Percentiles rank a stretch among this genome's conserved stretches.
Conservation (phyloP, 1,284 basidiomycete genomes). For the Paramarasmius palmivorus region DNA sequence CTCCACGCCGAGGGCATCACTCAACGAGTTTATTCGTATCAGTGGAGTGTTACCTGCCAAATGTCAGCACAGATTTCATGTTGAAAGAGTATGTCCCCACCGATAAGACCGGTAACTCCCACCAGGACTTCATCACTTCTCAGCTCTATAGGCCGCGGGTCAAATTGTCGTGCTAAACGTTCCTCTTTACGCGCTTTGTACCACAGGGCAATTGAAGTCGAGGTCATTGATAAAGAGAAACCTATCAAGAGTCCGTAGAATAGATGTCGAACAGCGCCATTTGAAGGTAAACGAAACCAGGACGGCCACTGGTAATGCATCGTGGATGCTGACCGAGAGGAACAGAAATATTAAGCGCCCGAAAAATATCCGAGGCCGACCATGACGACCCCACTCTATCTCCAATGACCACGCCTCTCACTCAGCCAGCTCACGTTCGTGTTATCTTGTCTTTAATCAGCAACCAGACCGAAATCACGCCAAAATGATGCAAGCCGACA, state of each 20-base stretch:
- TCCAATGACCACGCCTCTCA: neutral
- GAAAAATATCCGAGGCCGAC: too few relatives aligned
- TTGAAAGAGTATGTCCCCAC: constrained; percentile 39
- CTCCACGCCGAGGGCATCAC: constrained; percentile 89
- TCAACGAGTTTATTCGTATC: constrained; percentile 88
- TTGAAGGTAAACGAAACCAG: constrained; percentile 38
- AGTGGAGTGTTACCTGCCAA: constrained; percentile 88
- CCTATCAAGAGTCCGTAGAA: constrained; percentile 70
- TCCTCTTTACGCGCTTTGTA: constrained; percentile 47
- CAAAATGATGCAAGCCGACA: neutral
- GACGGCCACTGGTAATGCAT: constrained; percentile 19
- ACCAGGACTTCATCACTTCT: constrained; percentile 73
- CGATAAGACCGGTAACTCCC: constrained; percentile 83
- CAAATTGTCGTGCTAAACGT: constrained; percentile 37
- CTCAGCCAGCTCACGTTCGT: neutral
- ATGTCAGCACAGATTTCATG: constrained; percentile 2
- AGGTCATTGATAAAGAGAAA: constrained; percentile 67
- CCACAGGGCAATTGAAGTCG: constrained; percentile 55
- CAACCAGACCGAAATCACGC: neutral
- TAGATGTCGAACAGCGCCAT: constrained; percentile 44
- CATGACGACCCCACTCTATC: neutral
- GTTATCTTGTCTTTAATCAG: neutral
- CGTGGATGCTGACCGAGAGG: neutral
- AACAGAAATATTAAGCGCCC: neutral
- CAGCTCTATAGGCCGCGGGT: constrained; percentile 70